Base-by-base conservation (phyloP, 1,284 basidiomycete genomes). In the Rhodotorula sp. region DNA sequence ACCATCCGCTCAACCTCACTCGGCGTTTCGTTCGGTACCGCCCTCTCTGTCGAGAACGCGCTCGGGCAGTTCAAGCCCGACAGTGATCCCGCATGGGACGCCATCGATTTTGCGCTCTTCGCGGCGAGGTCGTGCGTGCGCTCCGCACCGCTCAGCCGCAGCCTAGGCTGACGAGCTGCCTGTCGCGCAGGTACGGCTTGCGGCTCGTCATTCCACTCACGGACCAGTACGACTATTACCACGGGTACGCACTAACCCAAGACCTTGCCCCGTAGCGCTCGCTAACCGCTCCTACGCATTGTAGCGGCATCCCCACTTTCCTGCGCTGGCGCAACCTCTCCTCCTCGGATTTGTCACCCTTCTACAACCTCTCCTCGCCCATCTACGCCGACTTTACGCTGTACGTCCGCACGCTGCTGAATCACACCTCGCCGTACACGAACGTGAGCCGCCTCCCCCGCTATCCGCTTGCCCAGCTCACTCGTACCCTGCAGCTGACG, bases 31-130 rank as follows among this genome's bases (percentile, higher is more conserved):
- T 73, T 81, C 54, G 82, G 82, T 6, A 81, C 79, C 27, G 74
- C 79, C 1, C 64, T 81, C 19, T 79, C 80, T 29, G 72, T 83
- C 67, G 78, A 80, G 64, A 81, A 81, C 29, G 73, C 77, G 7
- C 73, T 81, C 19, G 80, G 79, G 29, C 73, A 69, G 8, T 79
- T 80, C 71, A 83, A 82, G 66, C 76, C 81, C 53, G 76, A 64
- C 5, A 68, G 67, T 5, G 70, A 67, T 10, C 67, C 65, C 3
- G 80, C 80, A 0, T 80, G 81, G 62, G 76, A 81, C 39, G 75
- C 79, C 0, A 79, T 83, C 54, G 82, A 82, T 65, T 82, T 79
- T 77, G 82, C 81, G 22, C 76, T 83, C 37, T 78, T 75, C 55
- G 82, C 80, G 0, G 82, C 82, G 8, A 58, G 70, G 59, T 63